Conservation (phyloP, 148 eudicot genomes). For the Chenopodium formosanum region DNA sequence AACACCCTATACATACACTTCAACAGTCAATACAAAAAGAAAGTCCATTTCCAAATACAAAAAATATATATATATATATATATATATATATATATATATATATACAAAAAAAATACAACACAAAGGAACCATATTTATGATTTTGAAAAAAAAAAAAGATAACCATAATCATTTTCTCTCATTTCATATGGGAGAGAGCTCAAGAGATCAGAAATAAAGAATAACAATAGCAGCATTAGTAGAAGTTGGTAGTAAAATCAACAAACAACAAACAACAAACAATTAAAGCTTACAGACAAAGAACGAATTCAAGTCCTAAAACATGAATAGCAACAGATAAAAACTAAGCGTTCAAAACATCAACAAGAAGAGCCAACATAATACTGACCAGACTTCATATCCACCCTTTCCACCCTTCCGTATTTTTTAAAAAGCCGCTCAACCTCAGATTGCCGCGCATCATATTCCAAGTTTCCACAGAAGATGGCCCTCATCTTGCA, state of each 20-base stretch:
- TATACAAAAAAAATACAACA: no score
- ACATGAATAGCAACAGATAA: neutral
- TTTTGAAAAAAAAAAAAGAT: no score
- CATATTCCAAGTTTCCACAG: conserved; percentile 80
- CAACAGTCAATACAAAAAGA: neutral
- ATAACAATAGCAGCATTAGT: neutral
- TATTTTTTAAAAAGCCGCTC: conserved; percentile 81
- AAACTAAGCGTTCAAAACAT: neutral
- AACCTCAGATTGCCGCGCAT: conserved; percentile 76
- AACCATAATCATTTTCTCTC: no score
- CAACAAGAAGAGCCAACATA: neutral
- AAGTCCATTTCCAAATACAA: neutral
- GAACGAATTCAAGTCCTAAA: neutral
- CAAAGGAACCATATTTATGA: no score
- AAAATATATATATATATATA: neutral
- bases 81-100: no score
- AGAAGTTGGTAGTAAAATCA: neutral
- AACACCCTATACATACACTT: neutral
- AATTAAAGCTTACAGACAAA: neutral
- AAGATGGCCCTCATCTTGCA: conserved; percentile 66
- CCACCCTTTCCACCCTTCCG: conserved; percentile 83
- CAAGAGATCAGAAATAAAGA: no score
- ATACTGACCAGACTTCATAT: conserved; percentile 79
- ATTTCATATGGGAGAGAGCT: no score
- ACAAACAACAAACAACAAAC: neutral